Evolutionary conservation across 2,329 filamentous ascomycete species (phyloP), one percentile per base, ranked within the genome.

Genomic region (Exophiala alcalophila): DNA sequence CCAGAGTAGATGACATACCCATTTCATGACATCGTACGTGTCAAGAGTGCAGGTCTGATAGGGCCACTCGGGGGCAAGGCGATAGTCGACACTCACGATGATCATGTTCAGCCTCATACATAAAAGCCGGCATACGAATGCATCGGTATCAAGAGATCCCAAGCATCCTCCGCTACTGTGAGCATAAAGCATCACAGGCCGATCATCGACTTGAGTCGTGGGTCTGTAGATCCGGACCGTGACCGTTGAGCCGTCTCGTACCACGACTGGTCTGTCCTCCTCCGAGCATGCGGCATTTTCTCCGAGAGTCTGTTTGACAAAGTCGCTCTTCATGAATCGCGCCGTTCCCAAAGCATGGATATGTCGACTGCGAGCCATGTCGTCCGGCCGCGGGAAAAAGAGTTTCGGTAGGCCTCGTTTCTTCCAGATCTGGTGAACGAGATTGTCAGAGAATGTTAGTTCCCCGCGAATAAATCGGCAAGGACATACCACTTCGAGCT

Each of bases 1-100:
- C n/a, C n/a, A n/a, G n/a, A n/a, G n/a, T n/a, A n/a, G n/a, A n/a
- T 7, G 6, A 41, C 37, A 20, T 29, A 42, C 59, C 59, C 60
- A 61, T 55, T 59, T 61, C 0, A 62, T 54, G 3, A 54, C 46
- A 23, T 58, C 56, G 57, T 58, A 61, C 8, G 51, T 54, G 19
- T 60, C 57, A 24, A 56, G 54, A 25, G 57, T 53, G 1, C 50
- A 49, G 0, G 56, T 44, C 2, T 40, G 51, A 42, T 40, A 54
- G 3, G 25, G 23, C 19, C 42, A 32, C 23, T 52, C 53, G 11
- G 53, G 53, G n/a, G 49, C 43, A 11, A 55, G 41, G 4, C 51
- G 49, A 25, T 54, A 54, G 30, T 31, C 53, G 21, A 54, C 42
- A 30, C 40, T 51, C 32, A 54, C 38, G 15, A 52, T 32, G 12